Percentiles rank a stretch among this genome's conserved stretches.
Evolutionary conservation across 148 eudicot species (phyloP).

Genomic region (Beta vulgaris): DNA sequence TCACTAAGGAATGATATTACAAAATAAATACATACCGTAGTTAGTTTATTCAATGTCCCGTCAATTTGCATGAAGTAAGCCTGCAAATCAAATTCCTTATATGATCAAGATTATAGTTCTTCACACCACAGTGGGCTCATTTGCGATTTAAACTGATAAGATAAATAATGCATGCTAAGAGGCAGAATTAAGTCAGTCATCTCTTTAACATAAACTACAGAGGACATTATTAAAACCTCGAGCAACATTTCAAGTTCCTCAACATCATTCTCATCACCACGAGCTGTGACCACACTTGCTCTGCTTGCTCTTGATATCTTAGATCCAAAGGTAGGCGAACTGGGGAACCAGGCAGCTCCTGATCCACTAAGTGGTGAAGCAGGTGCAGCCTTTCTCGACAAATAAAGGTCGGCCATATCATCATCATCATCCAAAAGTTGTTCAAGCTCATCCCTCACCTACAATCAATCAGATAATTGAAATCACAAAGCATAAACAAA

Average conservation of each 20-base stretch:
- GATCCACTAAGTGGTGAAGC: constrained; percentile 64
- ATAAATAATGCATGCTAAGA: background rate
- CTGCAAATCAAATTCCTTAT: constrained; percentile 37
- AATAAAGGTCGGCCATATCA: constrained; percentile 79
- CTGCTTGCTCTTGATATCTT: constrained; percentile 65
- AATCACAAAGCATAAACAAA: constrained; percentile 1
- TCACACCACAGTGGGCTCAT: too few species aligned
- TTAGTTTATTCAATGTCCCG: constrained; percentile 62
- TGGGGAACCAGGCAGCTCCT: constrained; percentile 40
- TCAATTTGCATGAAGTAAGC: constrained; percentile 85
- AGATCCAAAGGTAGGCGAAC: constrained; percentile 61
- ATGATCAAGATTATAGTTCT: constrained; percentile 13
- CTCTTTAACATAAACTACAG: background rate
- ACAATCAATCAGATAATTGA: constrained; percentile 5
- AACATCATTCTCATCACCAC: constrained; percentile 68
- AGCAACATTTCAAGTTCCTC: constrained; percentile 80
- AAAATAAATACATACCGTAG: constrained; percentile 42
- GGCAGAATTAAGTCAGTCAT: background rate
- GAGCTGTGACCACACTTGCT: constrained; percentile 54
- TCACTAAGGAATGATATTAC: background rate
- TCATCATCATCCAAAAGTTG: constrained; percentile 76
- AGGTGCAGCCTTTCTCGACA: constrained; percentile 54
- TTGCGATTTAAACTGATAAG: background rate
- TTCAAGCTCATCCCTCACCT: constrained; percentile 84
- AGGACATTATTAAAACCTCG: constrained; percentile 41